These are phyloP conservation scores for Irpex lacteus DNA, from an alignment of 1,284 basidiomycete species.

Conservation along the genomic window DNA sequence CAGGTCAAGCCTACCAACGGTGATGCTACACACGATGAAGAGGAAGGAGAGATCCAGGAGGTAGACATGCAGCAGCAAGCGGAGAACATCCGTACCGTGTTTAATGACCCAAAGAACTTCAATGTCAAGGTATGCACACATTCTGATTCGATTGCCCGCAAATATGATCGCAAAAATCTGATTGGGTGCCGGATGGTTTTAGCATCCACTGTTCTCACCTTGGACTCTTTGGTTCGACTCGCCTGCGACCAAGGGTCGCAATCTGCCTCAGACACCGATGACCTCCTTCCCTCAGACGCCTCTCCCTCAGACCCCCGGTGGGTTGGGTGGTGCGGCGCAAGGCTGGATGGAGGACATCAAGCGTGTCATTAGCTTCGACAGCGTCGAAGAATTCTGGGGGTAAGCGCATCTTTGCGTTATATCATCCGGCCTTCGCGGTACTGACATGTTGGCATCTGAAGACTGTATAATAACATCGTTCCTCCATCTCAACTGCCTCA, in stretches of 20 bases:
- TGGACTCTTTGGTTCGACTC: slow-evolving; percentile 99
- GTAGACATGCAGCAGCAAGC: slow-evolving; percentile 78
- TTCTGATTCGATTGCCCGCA: background rate
- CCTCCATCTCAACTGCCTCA: slow-evolving; percentile 92
- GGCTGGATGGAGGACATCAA: slow-evolving; percentile 99
- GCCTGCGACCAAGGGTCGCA: slow-evolving; percentile 82
- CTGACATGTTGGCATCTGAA: slow-evolving; percentile 30
- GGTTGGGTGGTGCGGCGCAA: slow-evolving; percentile 46
- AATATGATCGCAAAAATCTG: slow-evolving; percentile 1
- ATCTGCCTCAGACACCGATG: slow-evolving; percentile 82
- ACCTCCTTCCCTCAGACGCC: slow-evolving; percentile 78
- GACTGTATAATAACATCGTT: slow-evolving; percentile 96
- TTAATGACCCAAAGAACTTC: slow-evolving; percentile 85
- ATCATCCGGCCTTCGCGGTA: background rate
- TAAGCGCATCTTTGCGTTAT: slow-evolving; percentile 34
- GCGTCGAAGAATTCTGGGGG: slow-evolving; percentile 98
- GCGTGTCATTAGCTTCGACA: slow-evolving; percentile 89
- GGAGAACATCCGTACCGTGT: slow-evolving; percentile 85
- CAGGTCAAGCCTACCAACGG: slow-evolving; percentile 31
- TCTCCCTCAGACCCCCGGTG: slow-evolving; percentile 61
- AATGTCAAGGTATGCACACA: slow-evolving; percentile 76
- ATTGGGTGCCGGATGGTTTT: slow-evolving; percentile 6
- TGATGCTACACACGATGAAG: slow-evolving; percentile 32
- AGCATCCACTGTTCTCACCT: slow-evolving; percentile 91
- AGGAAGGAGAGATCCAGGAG: slow-evolving; percentile 78